phyloP scores from a whole-genome alignment of 73 alveolate genomes.

The Tetrahymena malaccensis region DNA sequence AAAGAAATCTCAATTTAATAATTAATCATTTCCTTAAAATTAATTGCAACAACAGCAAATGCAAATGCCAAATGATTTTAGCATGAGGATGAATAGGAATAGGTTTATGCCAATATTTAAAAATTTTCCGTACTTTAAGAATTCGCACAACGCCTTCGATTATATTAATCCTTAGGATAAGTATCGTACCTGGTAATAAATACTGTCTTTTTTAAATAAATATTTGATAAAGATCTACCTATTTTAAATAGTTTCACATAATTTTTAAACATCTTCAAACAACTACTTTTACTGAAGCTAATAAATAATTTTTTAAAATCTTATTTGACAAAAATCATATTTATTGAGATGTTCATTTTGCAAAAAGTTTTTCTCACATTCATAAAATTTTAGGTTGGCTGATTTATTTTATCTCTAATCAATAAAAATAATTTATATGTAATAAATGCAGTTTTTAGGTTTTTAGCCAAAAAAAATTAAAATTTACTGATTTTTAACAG shows the following conservation, averaged over 20 bases:
- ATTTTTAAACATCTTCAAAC: too few species aligned
- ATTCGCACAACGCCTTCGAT: neutral
- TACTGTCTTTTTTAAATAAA: too few species aligned
- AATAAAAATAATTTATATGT: too few species aligned
- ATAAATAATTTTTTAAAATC: too few species aligned
- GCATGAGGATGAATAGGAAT: neutral
- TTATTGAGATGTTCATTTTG: neutral
- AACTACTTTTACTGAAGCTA: too few species aligned
- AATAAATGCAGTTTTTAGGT: neutral
- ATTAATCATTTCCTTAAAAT: neutral
- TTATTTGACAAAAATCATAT: too few species aligned
- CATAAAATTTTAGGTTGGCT: too few species aligned
- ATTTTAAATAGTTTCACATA: too few species aligned
- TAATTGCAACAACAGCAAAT: neutral
- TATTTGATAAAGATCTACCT: too few species aligned
- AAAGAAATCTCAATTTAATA: neutral
- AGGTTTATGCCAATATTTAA: neutral
- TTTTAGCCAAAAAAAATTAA: neutral
- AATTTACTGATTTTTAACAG: neutral
- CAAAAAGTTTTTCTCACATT: too few species aligned
- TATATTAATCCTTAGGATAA: neutral
- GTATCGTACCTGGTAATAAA: neutral
- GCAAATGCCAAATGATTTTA: neutral
- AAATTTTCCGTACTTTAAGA: neutral
- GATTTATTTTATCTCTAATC: neutral